Evolutionary conservation across 2,329 filamentous ascomycete species (phyloP).

Genomic region (Alternaria infectoria): DNA sequence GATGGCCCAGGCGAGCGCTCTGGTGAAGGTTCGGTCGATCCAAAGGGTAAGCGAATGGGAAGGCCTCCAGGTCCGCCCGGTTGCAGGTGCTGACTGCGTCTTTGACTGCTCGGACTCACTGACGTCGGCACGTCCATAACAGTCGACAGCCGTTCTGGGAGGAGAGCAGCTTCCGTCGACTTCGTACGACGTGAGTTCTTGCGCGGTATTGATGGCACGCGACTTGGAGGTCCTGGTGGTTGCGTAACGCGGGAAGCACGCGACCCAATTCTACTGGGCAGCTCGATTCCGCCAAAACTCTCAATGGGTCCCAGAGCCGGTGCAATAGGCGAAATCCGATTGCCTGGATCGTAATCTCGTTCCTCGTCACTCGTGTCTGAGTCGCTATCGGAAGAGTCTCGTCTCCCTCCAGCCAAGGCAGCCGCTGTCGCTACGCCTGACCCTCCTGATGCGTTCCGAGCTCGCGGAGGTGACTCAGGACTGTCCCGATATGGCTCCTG

Average conservation of each 20-base stretch:
- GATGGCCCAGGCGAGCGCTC: slow-evolving; percentile 45
- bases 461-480: slow-evolving; percentile 40
- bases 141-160: slow-evolving; percentile 38
- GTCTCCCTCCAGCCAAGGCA: slow-evolving; percentile 33
- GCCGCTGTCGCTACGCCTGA: slow-evolving; percentile 22
- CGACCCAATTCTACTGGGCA: slow-evolving; percentile 69
- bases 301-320: slow-evolving; percentile 67
- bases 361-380: slow-evolving; percentile 52
- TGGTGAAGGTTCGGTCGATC: slow-evolving; percentile 44
- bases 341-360: slow-evolving; percentile 41
- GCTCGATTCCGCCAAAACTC: slow-evolving; percentile 64
- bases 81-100: slow-evolving; percentile 31
- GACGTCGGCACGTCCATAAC: slow-evolving; percentile 31
- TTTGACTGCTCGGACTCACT: slow-evolving; percentile 13
- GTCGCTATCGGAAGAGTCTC: slow-evolving; percentile 53
- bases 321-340: slow-evolving; percentile 57
- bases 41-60: slow-evolving; percentile 45
- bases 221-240: slow-evolving; percentile 27
- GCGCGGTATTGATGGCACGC: slow-evolving; percentile 63
- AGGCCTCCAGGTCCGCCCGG: slow-evolving; percentile 33
- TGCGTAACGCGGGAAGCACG: slow-evolving; percentile 56
- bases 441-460: slow-evolving; percentile 10
- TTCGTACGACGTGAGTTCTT: slow-evolving; percentile 67
- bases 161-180: slow-evolving; percentile 36
- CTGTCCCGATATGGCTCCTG: slow-evolving; percentile 62